Evolutionary conservation across 106 monocot genomes (phyloP).

Genomic region (Posidonia australis): DNA sequence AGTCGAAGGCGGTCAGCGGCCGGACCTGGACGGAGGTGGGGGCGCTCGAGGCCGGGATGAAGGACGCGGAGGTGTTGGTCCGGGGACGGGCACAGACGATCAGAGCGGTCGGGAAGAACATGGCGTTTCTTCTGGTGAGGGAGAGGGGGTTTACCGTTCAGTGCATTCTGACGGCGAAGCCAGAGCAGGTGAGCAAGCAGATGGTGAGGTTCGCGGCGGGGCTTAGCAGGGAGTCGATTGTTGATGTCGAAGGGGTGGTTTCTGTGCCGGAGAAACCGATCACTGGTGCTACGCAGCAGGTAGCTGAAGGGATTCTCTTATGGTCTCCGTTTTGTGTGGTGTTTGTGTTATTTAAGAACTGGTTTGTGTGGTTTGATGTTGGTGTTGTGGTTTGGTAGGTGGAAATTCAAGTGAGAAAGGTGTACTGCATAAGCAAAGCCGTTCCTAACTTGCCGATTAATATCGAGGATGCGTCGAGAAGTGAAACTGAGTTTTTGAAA

Average conservation of each 20-base stretch:
- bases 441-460: conserved; percentile 63
- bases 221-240: conserved; percentile 57
- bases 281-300: conserved; percentile 75
- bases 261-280: conserved; percentile 49
- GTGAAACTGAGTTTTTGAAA: conserved; percentile 55
- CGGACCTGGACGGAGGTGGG: conserved; percentile 53
- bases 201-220: conserved; percentile 70
- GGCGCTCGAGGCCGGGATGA: conserved; percentile 21
- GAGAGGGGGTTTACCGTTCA: conserved; percentile 52
- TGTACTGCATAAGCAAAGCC: conserved; percentile 68
- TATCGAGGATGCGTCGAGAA: conserved; percentile 82
- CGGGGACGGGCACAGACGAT: conserved; percentile 52
- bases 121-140: conserved; percentile 64
- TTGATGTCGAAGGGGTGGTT: conserved; percentile 63
- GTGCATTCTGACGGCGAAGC: conserved; percentile 46
- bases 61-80: conserved; percentile 41
- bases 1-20: conserved; percentile 46
- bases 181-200: conserved; percentile 48
- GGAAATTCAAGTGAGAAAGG: conserved; percentile 76
- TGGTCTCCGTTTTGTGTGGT: neutral
- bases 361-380: neutral
- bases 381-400: conserved; percentile 26
- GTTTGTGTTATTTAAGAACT: too few relatives aligned
- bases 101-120: conserved; percentile 59
- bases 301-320: neutral